Evolutionary conservation across 2,329 filamentous ascomycete species (phyloP).

Genomic region (Aspergillus novoparasiticus): DNA sequence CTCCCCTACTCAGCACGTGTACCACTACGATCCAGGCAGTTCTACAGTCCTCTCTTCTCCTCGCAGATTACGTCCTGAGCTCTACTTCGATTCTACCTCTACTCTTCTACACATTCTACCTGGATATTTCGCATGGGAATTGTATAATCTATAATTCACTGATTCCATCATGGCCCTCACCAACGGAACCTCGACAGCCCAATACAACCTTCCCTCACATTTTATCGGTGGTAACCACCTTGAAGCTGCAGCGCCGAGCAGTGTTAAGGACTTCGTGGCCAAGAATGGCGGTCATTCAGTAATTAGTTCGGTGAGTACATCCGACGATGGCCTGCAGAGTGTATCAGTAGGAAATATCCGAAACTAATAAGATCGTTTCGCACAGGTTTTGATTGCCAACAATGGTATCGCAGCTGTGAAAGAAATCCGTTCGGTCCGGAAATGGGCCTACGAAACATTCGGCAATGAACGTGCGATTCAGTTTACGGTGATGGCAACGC

Average conservation of each 20-base stretch:
- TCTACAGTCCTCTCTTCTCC: constrained; percentile 3
- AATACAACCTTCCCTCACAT: constrained; percentile 82
- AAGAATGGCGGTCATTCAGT: constrained; percentile 91
- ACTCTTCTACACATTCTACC: constrained; percentile 11
- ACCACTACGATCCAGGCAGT: constrained; percentile 7
- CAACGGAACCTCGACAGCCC: constrained; percentile 46
- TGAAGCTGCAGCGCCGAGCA: constrained; percentile 76
- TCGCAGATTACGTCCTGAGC: constrained; percentile 3
- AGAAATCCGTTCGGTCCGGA: constrained; percentile 97
- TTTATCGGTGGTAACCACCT: constrained; percentile 96
- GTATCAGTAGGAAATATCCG: neutral
- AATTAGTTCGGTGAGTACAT: constrained; percentile 85
- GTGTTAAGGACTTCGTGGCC: constrained; percentile 95
- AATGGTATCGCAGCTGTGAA: constrained; percentile 99
- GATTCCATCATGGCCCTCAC: constrained; percentile 42
- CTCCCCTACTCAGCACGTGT: constrained; percentile 1
- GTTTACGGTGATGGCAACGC: constrained; percentile 99
- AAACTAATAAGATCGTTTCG: neutral
- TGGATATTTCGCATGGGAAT: constrained; percentile 26
- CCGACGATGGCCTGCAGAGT: neutral
- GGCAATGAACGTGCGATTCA: constrained; percentile 97
- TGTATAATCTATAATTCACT: constrained; percentile 30
- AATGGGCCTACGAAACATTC: constrained; percentile 99
- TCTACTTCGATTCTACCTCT: neutral
- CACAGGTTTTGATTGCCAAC: constrained; percentile 94